Evolutionary conservation across 768 basidiomycete genomes (phyloP).

Genomic region (Xerocomellus amylosporus): DNA sequence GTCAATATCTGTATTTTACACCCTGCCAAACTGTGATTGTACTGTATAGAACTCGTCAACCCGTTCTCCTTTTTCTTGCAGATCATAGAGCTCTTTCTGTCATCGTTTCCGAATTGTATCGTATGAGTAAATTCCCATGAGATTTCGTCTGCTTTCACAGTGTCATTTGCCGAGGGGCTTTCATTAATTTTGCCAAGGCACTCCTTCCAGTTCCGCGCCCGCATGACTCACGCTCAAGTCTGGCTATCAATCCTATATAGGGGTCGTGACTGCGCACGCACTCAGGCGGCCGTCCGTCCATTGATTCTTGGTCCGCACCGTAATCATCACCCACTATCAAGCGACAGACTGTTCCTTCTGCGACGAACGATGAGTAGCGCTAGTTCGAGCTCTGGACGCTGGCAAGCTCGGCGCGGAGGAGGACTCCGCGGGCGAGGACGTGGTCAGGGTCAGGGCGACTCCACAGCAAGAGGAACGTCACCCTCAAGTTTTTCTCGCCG

Average conservation of each 20-base stretch:
- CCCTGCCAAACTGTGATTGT: constrained; percentile 3
- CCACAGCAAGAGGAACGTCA: background rate
- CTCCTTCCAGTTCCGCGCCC: too few species aligned
- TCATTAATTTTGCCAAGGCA: too few species aligned
- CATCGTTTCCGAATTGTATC: background rate
- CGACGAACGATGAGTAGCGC: constrained; percentile 2
- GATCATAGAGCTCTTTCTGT: constrained; percentile 6
- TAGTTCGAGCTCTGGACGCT: background rate
- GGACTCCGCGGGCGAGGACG: constrained; percentile 10
- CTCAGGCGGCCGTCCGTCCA: too few species aligned
- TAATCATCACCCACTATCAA: too few species aligned
- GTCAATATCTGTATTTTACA: constrained; percentile 22
- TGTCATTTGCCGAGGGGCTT: too few species aligned
- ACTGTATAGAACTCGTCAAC: constrained; percentile 14
- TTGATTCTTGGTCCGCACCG: too few species aligned
- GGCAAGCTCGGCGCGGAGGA: constrained; percentile 26
- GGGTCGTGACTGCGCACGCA: too few species aligned
- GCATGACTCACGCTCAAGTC: too few species aligned
- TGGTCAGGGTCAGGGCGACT: background rate
- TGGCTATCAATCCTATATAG: too few species aligned
- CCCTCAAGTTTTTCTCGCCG: background rate
- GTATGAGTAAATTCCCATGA: constrained; percentile 1
- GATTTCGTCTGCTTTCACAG: background rate
- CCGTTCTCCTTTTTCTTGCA: constrained; percentile 1
- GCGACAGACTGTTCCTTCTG: too few species aligned